Conservation (phyloP, 169 alveolate species). For the Plasmodium fragile region DNA sequence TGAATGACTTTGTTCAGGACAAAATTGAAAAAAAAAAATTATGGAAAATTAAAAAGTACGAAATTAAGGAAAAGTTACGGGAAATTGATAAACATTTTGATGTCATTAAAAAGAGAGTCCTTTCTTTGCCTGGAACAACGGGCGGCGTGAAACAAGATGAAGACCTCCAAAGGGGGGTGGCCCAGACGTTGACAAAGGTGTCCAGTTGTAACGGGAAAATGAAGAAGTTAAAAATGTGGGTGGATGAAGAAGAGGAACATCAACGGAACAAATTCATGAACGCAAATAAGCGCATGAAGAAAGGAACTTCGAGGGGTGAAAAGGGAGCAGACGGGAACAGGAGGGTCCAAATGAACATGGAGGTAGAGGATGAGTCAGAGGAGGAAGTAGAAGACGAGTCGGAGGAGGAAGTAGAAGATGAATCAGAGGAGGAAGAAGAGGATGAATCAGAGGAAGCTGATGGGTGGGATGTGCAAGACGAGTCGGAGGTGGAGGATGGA, state of each 20-base stretch:
- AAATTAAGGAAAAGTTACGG: conserved; percentile 62
- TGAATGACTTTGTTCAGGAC: conserved; percentile 6
- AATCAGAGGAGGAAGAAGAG: neutral
- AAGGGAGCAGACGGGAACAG: neutral
- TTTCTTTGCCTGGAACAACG: conserved; percentile 6
- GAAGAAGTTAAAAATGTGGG: neutral
- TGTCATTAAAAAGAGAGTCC: conserved; percentile 28
- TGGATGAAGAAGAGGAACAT: neutral
- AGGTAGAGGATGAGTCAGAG: neutral
- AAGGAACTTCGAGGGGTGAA: neutral
- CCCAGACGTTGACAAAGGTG: neutral
- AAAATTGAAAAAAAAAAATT: conserved; percentile 41
- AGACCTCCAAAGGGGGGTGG: neutral
- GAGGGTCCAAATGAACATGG: neutral
- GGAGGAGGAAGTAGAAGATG: neutral
- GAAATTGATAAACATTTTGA: conserved; percentile 73
- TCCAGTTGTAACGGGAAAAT: neutral
- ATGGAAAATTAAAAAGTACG: conserved; percentile 54
- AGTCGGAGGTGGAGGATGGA: neutral
- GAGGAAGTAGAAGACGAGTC: neutral
- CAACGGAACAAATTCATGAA: neutral
- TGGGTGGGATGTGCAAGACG: neutral
- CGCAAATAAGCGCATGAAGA: neutral
- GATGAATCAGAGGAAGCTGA: neutral
- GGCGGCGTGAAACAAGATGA: neutral